These are phyloP conservation scores for Botrytis fabae DNA, from an alignment of 2,329 filamentous ascomycete genomes.

Conservation along the genomic window DNA sequence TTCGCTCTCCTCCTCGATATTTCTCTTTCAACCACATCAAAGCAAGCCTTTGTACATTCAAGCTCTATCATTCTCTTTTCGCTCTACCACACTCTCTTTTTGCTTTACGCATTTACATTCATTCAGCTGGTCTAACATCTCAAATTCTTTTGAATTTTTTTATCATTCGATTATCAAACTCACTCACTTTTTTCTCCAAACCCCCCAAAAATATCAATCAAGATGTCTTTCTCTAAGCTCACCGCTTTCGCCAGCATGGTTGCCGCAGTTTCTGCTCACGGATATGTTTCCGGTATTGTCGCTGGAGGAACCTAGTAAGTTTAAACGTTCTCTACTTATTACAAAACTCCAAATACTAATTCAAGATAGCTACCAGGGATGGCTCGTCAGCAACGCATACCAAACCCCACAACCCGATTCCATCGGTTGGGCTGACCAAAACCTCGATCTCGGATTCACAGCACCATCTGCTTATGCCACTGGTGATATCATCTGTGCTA, in stretches of 20 bases:
- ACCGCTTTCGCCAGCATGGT: conserved; percentile 29
- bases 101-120: conserved; percentile 20
- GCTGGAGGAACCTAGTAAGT: conserved; percentile 47
- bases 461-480: conserved; percentile 47
- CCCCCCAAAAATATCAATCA: conserved; percentile 7
- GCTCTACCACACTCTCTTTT: conserved; percentile 13
- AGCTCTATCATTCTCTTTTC: conserved; percentile 18
- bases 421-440: conserved; percentile 9
- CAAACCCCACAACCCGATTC: not conserved
- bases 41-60: conserved; percentile 19
- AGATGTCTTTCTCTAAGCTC: conserved; percentile 38
- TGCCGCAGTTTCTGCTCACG: conserved; percentile 45
- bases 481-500: conserved; percentile 53
- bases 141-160: not conserved
- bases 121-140: conserved; percentile 22
- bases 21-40: not conserved
- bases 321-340: conserved; percentile 31
- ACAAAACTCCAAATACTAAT: conserved; percentile 36
- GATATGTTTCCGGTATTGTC: conserved; percentile 47
- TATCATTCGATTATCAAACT: not conserved
- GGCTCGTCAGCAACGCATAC: not conserved
- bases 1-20: not conserved
- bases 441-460: conserved; percentile 47
- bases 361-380: conserved; percentile 32
- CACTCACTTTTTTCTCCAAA: not conserved